A percentile compares a stretch with the other conserved stretches of the same genome.
phyloP scores from a whole-genome alignment of 441 rosid genomes.

The Gossypium lobatum region DNA sequence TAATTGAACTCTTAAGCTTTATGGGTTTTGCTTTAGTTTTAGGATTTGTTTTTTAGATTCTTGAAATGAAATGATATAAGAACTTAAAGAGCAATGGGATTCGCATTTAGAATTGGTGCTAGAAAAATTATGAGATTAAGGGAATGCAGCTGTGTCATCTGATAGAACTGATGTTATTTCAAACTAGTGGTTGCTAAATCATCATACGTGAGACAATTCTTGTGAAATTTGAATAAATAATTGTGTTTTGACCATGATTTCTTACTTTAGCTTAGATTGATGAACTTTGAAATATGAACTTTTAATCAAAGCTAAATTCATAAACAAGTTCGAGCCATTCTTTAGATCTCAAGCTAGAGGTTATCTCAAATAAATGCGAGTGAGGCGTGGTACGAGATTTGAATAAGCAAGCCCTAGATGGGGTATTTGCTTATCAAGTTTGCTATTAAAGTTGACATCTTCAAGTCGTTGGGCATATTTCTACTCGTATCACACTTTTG shows the following conservation, averaged over 20 bases:
- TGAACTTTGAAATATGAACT: not conserved
- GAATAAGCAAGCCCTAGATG: not conserved
- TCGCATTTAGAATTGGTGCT: not conserved
- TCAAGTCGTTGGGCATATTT: not conserved
- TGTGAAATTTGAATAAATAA: not conserved
- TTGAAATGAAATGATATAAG: not conserved
- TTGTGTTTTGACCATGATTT: not conserved
- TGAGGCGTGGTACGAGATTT: not conserved
- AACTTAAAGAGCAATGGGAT: not conserved
- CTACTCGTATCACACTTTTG: not conserved
- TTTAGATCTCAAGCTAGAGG: not conserved
- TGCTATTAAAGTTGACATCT: not conserved
- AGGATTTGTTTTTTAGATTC: not conserved
- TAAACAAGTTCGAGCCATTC: not conserved
- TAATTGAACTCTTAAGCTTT: conserved; percentile 17
- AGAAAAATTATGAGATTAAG: not conserved
- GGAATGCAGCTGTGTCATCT: not conserved
- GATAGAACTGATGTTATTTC: not conserved
- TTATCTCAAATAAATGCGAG: not conserved
- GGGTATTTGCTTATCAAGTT: not conserved
- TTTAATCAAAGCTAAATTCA: not conserved
- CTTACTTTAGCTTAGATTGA: not conserved
- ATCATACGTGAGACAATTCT: not conserved
- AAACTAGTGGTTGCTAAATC: not conserved
- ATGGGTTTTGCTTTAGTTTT: not conserved